These are phyloP conservation scores for Pestalotiopsis sp. DNA, from an alignment of 2,329 filamentous ascomycete genomes.

Conservation along the genomic window DNA sequence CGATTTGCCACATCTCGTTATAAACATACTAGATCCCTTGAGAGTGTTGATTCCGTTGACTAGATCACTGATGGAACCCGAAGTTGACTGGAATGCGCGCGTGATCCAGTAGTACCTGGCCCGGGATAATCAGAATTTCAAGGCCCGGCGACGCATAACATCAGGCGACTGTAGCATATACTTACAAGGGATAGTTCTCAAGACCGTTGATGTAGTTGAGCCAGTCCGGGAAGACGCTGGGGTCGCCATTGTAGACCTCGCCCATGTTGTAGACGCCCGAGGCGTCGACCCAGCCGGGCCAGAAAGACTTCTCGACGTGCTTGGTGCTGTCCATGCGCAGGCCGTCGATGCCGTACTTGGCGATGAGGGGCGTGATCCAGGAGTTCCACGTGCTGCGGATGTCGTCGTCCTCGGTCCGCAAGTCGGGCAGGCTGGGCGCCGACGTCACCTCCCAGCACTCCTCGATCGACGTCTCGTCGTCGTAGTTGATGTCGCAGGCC, in stretches of 20 bases:
- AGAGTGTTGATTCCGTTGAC: conserved; percentile 30
- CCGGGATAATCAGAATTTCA: background rate
- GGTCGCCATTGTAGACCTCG: conserved; percentile 51
- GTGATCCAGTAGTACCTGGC: conserved; percentile 44
- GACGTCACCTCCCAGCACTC: conserved; percentile 53
- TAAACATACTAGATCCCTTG: conserved; percentile 18
- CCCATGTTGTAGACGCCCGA: conserved; percentile 52
- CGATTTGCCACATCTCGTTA: background rate
- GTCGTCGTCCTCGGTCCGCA: conserved; percentile 43
- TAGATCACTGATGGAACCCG: conserved; percentile 35
- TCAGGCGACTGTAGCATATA: background rate
- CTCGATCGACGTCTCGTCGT: conserved; percentile 40
- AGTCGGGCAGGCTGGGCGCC: conserved; percentile 45
- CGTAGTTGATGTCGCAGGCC: conserved; percentile 55
- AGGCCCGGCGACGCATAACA: too few species aligned
- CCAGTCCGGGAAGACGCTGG: conserved; percentile 44
- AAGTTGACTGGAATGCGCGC: conserved; percentile 32
- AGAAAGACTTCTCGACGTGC: conserved; percentile 51
- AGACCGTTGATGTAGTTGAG: conserved; percentile 48
- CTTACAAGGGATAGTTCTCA: conserved; percentile 52
- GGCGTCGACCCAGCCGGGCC: conserved; percentile 42
- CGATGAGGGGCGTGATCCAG: conserved; percentile 50
- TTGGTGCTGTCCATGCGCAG: conserved; percentile 52
- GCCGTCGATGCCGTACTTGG: conserved; percentile 54
- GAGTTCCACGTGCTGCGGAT: conserved; percentile 45